Evolutionary conservation across 768 basidiomycete species (phyloP), one percentile per base, ranked within the genome.

Genomic region (Tulasnella sp.): DNA sequence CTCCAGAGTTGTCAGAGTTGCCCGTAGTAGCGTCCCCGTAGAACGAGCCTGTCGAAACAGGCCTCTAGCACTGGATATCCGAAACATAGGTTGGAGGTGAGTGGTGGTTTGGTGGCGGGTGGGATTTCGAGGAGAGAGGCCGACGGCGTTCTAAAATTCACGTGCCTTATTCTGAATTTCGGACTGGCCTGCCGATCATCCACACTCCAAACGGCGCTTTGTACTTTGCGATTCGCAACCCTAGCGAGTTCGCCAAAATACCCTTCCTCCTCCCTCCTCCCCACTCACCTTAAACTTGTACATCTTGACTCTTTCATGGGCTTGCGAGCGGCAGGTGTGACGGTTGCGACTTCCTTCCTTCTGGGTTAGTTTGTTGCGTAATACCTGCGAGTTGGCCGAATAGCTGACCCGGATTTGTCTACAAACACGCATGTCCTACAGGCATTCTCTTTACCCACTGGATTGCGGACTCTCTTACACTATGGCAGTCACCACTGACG

Each of bases 381-480:
- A 72, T 72, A 5, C 39, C 71, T 67, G 69, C 1, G 16, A 26
- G 23, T 78, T 18, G 35, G 70, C 23, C 44, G n/a, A n/a, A 18
- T 39, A n/a, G 5, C 37, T 71, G 20, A 72, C 37, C 35, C 6
- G 35, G 26, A 35, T 70, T 78, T 35, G 72, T 37, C 48, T 44
- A 44, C 44, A 44, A 44, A 44, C 44, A 51, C 51, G 32, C 70
- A 35, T 35, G 44, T 7, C 37, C 20, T 23, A 18, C 83, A 94
- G 93, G 94, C 73, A 86, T 91, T 70, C 87, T 95, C 5, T 94
- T 94, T 83, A 94, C 93, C 46, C 92, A 95, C 83, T 95, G 94
- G 94, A 94, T 93, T 80, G 94, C 94, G n/a, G 94, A 95, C 86
- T 94, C 93, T 1, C 86, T 94, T 74, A 95, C 94, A 44, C 87